These are phyloP conservation scores for Pisolithus microcarpus DNA, from an alignment of 768 basidiomycete species.

Conservation along the genomic window DNA sequence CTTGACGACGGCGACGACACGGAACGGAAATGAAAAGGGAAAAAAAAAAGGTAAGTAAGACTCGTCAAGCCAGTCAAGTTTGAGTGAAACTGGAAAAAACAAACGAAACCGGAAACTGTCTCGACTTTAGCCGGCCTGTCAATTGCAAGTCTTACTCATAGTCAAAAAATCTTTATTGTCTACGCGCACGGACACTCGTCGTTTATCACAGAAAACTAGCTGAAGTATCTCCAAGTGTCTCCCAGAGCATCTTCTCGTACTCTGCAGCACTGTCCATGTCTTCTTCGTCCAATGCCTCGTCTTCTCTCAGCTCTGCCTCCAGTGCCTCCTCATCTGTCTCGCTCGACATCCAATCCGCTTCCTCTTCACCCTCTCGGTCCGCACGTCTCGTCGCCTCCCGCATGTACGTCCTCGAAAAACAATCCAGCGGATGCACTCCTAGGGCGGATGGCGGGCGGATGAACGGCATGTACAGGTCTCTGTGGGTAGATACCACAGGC, in stretches of 20 bases:
- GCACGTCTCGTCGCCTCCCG: slow-evolving; percentile 11
- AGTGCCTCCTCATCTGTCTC: slow-evolving; percentile 33
- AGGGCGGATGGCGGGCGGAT: slow-evolving; percentile 24
- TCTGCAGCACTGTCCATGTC: slow-evolving; percentile 27
- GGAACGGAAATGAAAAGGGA: background rate
- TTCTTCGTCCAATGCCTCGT: slow-evolving; percentile 32
- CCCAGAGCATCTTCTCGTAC: slow-evolving; percentile 41
- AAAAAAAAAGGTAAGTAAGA: slow-evolving; percentile 3
- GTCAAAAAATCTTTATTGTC: too few species aligned
- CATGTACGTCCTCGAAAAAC: slow-evolving; percentile 19
- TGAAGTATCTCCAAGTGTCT: slow-evolving; percentile 22
- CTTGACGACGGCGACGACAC: slow-evolving; percentile 4
- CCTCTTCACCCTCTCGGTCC: slow-evolving; percentile 14
- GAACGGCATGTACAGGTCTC: slow-evolving; percentile 31
- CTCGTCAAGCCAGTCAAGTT: slow-evolving; percentile 14
- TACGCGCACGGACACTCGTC: slow-evolving; percentile 25
- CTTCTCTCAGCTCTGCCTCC: slow-evolving; percentile 35
- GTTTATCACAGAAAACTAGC: background rate
- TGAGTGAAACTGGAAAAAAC: slow-evolving; percentile 13
- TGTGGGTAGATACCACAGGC: slow-evolving; percentile 17
- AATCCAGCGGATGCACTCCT: slow-evolving; percentile 6
- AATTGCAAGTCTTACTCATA: background rate
- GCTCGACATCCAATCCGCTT: slow-evolving; percentile 23
- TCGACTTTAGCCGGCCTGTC: slow-evolving; percentile 5
- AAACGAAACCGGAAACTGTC: slow-evolving; percentile 10